These are phyloP conservation scores for Forsythia suspensa DNA, from an alignment of 257 asterid species.

Conservation along the genomic window DNA sequence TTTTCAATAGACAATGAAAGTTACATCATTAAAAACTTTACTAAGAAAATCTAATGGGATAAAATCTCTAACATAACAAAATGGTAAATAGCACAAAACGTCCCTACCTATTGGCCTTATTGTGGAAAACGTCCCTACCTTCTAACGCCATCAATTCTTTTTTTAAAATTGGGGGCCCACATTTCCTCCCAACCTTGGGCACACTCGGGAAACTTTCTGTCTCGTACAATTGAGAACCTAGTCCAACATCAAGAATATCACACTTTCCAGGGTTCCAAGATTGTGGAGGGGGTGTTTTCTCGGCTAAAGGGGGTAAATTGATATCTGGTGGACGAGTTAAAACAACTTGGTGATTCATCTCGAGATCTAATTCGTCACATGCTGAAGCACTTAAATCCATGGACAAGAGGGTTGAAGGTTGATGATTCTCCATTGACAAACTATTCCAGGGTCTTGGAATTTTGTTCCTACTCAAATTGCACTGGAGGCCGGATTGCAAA, in stretches of 20 bases:
- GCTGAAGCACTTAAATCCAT: constrained; percentile 14
- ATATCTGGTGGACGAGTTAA: constrained; percentile 18
- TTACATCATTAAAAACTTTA: too few relatives aligned
- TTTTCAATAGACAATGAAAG: too few relatives aligned
- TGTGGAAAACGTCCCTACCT: too few relatives aligned
- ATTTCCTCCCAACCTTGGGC: not conserved
- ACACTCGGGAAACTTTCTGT: not conserved
- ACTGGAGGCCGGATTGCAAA: not conserved
- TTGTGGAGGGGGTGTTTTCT: not conserved
- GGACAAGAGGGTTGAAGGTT: constrained; percentile 7
- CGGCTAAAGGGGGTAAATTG: constrained; percentile 3
- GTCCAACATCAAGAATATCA: not conserved
- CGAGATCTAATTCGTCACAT: constrained; percentile 13
- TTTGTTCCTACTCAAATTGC: not conserved
- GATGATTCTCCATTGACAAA: not conserved
- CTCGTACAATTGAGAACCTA: not conserved
- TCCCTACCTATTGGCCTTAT: too few relatives aligned
- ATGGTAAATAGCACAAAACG: too few relatives aligned
- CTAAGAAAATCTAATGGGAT: too few relatives aligned
- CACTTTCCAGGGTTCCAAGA: not conserved
- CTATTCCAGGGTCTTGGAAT: not conserved
- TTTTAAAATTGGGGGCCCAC: too few relatives aligned
- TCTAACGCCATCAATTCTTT: not conserved
- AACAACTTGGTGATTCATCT: constrained; percentile 14
- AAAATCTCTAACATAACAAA: too few relatives aligned